Base-by-base conservation (phyloP, 345 rosid genomes). In the Euphorbia tirucalli region DNA sequence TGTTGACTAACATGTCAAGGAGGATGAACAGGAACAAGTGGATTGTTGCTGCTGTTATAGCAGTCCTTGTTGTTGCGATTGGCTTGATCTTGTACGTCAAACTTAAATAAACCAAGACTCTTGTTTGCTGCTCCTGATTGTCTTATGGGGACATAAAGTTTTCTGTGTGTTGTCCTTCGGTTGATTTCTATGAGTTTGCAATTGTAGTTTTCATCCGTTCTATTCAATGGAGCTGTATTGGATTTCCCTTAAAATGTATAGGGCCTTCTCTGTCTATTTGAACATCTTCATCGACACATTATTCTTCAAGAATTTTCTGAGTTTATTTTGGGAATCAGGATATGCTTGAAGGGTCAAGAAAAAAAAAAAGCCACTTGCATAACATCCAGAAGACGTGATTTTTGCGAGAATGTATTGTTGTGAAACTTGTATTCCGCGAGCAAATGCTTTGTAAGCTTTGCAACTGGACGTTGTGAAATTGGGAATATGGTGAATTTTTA, bases 21-120 rank as follows among this genome's bases (percentile, higher is more conserved):
- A 89, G 97, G 79, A 88, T 93, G 93, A 84, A 73, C 84, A 83
- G 78, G 81, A 96, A 93, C 95, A 96, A 93, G 74, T 96, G 95
- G 92, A 91, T 85, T 50, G 77, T 91, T 18, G 89, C 95, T 68
- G 69, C 72, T 56, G 74, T 93, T 39, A 49, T 89, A 11, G 80
- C 74, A 0, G 92, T 87, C 61, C 90, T 96, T 67, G 65, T 86
- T 14, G 55, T 86, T 30, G 92, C 86, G 14, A 83, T 92, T 71
- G 46, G 71, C 66, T 31, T 88, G 74, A 73, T 92, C 74, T 72
- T 92, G 80, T 87, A 87, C 86, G 90, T 92, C 83, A 92, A 94
- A 84, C 92, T 93, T 78, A 77, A 44, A 46, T 72, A 77, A 30
- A 30, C 41, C 8, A 11, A 31, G 27, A 18, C 14, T 27, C 55